These are phyloP conservation scores for Xerocomus minutiporus DNA, from an alignment of 1,284 basidiomycete genomes.

Conservation along the genomic window DNA sequence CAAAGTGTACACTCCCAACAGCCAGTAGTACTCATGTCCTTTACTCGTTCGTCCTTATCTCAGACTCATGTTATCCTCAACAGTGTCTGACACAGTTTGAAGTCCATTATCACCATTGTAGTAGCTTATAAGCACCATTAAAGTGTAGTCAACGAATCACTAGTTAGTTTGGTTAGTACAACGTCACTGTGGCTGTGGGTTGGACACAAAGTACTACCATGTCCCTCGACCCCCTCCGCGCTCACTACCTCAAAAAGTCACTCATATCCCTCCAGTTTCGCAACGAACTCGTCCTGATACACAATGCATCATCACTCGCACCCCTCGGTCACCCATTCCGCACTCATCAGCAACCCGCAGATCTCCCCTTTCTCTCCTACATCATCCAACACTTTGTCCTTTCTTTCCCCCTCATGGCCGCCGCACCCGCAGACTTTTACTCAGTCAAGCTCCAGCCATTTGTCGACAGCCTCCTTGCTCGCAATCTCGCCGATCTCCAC, in stretches of 20 bases:
- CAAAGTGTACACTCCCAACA: constrained; percentile 54
- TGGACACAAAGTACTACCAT: not conserved
- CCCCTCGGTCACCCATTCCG: constrained; percentile 84
- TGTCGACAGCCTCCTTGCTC: constrained; percentile 72
- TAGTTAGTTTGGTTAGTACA: too few relatives aligned
- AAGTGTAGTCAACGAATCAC: too few relatives aligned
- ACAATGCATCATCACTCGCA: constrained; percentile 72
- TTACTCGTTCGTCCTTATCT: too few relatives aligned
- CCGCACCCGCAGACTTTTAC: constrained; percentile 86
- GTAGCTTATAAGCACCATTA: too few relatives aligned
- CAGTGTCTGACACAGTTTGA: too few relatives aligned
- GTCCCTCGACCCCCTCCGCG: constrained; percentile 73
- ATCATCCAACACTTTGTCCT: constrained; percentile 88
- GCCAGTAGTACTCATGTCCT: constrained; percentile 9
- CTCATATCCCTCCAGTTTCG: constrained; percentile 83
- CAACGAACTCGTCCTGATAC: constrained; percentile 69
- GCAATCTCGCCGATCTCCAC: constrained; percentile 70
- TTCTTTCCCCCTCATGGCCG: constrained; percentile 87
- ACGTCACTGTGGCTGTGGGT: too few relatives aligned
- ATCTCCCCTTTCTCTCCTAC: constrained; percentile 84
- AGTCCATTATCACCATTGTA: too few relatives aligned
- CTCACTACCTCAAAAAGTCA: constrained; percentile 95
- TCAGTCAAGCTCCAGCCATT: constrained; percentile 91
- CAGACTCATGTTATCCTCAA: too few relatives aligned
- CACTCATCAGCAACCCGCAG: constrained; percentile 60